Evolutionary conservation across 495 filamentous ascomycete species (phyloP).

Genomic region (Lophiostoma macrostomum): DNA sequence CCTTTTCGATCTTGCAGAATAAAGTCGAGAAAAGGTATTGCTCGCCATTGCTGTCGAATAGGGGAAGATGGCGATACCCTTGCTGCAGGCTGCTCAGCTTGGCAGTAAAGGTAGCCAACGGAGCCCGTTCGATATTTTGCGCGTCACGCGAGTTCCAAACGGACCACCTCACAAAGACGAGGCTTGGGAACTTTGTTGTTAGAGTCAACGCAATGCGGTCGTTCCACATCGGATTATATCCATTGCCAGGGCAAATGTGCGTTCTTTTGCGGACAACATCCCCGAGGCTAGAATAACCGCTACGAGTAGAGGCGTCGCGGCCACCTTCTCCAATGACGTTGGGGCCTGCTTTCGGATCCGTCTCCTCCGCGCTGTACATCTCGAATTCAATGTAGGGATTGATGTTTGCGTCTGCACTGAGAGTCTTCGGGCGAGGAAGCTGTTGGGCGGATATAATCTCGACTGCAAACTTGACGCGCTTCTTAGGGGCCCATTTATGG

Average conservation of each 20-base stretch:
- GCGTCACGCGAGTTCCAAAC: conserved; percentile 78
- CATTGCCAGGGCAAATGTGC: conserved; percentile 74
- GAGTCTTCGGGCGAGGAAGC: conserved; percentile 73
- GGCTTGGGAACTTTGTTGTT: conserved; percentile 84
- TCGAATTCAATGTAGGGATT: conserved; percentile 95
- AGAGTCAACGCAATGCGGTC: conserved; percentile 70
- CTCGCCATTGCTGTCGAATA: conserved; percentile 84
- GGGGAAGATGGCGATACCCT: conserved; percentile 94
- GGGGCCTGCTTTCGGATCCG: no score
- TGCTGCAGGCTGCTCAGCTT: conserved; percentile 86
- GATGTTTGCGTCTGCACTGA: conserved; percentile 67
- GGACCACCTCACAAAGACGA: conserved; percentile 93
- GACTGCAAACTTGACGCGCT: conserved; percentile 76
- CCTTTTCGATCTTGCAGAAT: conserved; percentile 79
- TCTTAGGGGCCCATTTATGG: conserved; percentile 61
- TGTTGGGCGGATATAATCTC: conserved; percentile 92
- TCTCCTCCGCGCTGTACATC: conserved; percentile 90
- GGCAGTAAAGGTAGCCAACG: conserved; percentile 83
- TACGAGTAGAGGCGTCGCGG: conserved; percentile 60
- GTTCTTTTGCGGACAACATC: conserved; percentile 76
- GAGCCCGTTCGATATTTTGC: conserved; percentile 57
- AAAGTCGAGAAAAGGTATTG: conserved; percentile 92
- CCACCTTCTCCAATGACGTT: conserved; percentile 64
- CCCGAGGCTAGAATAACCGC: conserved; percentile 67
- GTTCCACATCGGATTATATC: conserved; percentile 85